Evolutionary conservation across 176 grass and related monocot species (phyloP), one percentile per base, ranked within the genome.

Genomic region (Alopecurus myosuroides): DNA sequence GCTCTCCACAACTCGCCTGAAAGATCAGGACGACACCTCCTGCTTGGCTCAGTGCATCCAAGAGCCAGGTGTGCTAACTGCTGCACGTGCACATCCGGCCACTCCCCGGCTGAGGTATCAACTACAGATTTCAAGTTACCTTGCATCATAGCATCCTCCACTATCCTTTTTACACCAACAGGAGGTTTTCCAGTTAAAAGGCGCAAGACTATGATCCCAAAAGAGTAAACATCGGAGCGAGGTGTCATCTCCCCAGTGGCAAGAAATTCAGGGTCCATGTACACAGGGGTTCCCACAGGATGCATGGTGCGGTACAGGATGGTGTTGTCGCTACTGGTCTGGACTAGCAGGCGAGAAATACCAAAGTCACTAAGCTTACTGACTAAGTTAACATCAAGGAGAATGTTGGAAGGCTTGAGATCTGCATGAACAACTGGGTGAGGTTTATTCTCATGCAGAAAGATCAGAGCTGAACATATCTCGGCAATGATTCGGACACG

Each of bases 241-340:
- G 82, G 82, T 80, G 87, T 89, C 82, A 89, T 18, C 58, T 85
- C 87, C 53, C 82, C 76, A 1, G 82, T 89, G 28, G 87, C 55
- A 37, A 89, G 70, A 66, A 85, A 89, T 85, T 89, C 76, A 22
- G 87, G 87, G 67, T 85, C 87, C 87, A 89, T 84, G 76, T 89
- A 85, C 15, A 55, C 11, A 17, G 61, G 68, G 36, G 87, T 89
- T 75, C 87, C 87, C 53, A 55, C 39, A 66, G 81, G 81, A 80
- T 89, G 67, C 76, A 85, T 89, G 87, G 76, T 88, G 35, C 10
- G 81, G 51, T 88, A 88, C 55, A 88, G 18, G 76, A 18, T 80
- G 2, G 87, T 84, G 81, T 80, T 84, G 50, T 84, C 79, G 23
- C 13, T 79, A 69, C 87, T 80, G 44, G 81, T 84, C 87, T 88